Conservation (phyloP, 2,329 filamentous ascomycete species). For the Cryoendolithus antarcticus region DNA sequence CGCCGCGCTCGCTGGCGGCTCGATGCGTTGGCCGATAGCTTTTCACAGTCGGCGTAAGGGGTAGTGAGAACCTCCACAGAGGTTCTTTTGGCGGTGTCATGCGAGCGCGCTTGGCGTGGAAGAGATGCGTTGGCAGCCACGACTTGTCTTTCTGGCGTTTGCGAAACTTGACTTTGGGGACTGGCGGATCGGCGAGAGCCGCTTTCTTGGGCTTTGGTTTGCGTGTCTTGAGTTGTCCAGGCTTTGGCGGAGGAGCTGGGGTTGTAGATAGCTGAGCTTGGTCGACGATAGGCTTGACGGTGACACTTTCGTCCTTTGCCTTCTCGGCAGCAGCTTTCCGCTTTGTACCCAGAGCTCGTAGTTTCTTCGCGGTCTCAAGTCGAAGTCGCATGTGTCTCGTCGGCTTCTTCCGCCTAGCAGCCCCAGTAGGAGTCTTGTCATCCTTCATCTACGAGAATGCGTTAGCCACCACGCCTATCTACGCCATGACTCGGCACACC, state of each 20-base stretch:
- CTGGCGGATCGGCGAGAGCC: constrained; percentile 50
- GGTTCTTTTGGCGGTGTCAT: constrained; percentile 72
- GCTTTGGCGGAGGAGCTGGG: too few relatives aligned
- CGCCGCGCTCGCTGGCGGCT: constrained; percentile 60
- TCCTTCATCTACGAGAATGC: constrained; percentile 55
- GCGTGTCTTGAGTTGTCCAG: constrained; percentile 21
- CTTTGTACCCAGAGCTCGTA: constrained; percentile 49
- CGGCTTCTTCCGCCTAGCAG: constrained; percentile 50
- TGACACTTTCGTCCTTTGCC: constrained; percentile 14
- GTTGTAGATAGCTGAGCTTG: constrained; percentile 8
- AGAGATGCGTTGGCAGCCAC: constrained; percentile 93
- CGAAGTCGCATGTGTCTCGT: constrained; percentile 45
- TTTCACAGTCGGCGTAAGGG: constrained; percentile 77
- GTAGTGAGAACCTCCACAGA: constrained; percentile 83
- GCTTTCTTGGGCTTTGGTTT: constrained; percentile 60
- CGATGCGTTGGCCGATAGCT: constrained; percentile 79
- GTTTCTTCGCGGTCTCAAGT: constrained; percentile 61
- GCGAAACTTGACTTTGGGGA: constrained; percentile 58
- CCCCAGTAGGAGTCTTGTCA: constrained; percentile 80
- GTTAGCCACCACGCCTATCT: constrained; percentile 8
- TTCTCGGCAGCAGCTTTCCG: constrained; percentile 31
- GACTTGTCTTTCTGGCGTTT: constrained; percentile 81
- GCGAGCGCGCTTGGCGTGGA: constrained; percentile 80
- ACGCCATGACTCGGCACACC: constrained; percentile 4
- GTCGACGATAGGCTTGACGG: constrained; percentile 2